A percentile compares a stretch with the other conserved stretches of the same genome.
phyloP scores from a whole-genome alignment of 805 yeast species.

The Metschnikowia similis region DNA sequence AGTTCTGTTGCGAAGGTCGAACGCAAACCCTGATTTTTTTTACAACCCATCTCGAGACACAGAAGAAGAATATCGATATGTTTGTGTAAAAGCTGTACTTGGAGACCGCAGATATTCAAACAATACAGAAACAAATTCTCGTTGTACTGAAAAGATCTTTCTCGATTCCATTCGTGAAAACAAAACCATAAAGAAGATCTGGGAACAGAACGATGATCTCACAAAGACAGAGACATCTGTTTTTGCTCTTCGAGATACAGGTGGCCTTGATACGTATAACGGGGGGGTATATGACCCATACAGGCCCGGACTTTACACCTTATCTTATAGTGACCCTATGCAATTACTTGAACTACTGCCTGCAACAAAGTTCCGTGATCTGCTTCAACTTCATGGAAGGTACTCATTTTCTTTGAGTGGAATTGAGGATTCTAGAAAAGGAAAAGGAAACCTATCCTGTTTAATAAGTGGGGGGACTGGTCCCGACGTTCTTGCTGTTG shows the following conservation, averaged over 20 bases:
- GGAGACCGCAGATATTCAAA: conserved; percentile 3
- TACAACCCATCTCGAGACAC: background rate
- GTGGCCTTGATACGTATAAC: background rate
- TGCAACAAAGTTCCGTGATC: conserved; percentile 34
- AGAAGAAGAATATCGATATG: background rate
- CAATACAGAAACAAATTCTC: conserved; percentile 1
- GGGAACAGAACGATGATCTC: conserved; percentile 3
- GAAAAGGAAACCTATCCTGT: conserved; percentile 38
- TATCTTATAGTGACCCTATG: conserved; percentile 2
- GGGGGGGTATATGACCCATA: conserved; percentile 1
- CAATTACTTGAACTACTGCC: conserved; percentile 27
- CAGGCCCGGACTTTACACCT: background rate
- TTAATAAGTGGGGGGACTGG: conserved; percentile 16
- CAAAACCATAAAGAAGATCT: background rate
- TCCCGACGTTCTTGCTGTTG: conserved; percentile 26
- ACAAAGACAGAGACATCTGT: background rate
- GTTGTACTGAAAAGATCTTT: background rate
- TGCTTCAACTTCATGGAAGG: conserved; percentile 21
- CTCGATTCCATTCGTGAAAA: conserved; percentile 1
- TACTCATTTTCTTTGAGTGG: conserved; percentile 20
- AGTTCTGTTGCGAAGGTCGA: background rate
- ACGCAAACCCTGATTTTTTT: background rate
- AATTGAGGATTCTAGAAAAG: conserved; percentile 28
- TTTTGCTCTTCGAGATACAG: background rate
- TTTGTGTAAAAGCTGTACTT: background rate